A percentile compares a stretch with the other conserved stretches of the same genome.
These are phyloP conservation scores for Chrysoporthe deuterocubensis DNA, from an alignment of 2,329 filamentous ascomycete species.

Conservation along the genomic window DNA sequence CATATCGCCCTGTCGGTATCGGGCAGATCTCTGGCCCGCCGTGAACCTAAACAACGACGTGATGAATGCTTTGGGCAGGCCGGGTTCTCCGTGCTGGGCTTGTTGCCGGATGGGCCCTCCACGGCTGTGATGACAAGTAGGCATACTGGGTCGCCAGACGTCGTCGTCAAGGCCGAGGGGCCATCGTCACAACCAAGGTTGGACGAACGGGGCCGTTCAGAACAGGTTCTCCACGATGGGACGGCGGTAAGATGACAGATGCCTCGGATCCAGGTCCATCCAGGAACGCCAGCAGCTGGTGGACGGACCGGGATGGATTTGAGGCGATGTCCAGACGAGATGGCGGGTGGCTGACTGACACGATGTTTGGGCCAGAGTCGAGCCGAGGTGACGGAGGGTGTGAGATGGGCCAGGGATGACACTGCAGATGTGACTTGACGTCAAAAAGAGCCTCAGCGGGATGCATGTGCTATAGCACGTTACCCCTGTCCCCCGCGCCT, in stretches of 20 bases:
- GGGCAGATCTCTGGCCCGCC: no score
- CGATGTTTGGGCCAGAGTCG: not conserved
- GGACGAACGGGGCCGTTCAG: not conserved
- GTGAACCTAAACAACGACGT: no score
- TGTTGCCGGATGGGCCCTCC: no score
- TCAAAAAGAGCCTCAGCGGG: not conserved
- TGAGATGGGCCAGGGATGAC: not conserved
- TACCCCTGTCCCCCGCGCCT: slow-evolving; percentile 5
- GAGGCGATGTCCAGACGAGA: not conserved
- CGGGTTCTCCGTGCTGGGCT: no score
- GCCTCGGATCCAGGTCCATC: not conserved
- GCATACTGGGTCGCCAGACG: no score
- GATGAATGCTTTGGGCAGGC: no score
- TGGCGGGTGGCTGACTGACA: not conserved
- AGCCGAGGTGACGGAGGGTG: not conserved
- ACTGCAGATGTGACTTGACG: not conserved
- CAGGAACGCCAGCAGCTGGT: not conserved
- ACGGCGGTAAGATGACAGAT: not conserved
- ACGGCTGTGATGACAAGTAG: no score
- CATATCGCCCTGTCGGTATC: no score
- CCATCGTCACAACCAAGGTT: not conserved
- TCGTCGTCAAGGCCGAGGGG: no score
- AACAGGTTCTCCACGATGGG: not conserved
- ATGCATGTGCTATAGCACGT: not conserved
- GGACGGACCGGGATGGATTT: not conserved